phyloP scores from a whole-genome alignment of 2,329 filamentous ascomycete species.

The Pseudocercospora fijiensis region DNA sequence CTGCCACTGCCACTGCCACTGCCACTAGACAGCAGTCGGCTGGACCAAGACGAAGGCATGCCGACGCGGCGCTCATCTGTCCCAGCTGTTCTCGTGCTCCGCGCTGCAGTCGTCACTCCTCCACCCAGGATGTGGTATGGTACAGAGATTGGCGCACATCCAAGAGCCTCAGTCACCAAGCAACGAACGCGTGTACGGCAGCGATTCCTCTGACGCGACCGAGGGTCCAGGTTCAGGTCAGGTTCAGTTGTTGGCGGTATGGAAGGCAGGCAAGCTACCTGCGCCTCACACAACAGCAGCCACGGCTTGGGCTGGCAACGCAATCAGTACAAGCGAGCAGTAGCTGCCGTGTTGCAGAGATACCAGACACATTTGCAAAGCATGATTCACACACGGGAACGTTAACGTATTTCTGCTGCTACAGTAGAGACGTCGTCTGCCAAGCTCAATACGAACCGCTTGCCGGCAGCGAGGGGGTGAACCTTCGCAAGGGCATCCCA shows the following conservation, averaged over 20 bases:
- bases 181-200: conserved; percentile 5
- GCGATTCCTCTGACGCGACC: background rate
- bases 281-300: background rate
- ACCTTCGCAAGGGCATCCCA: conserved; percentile 1
- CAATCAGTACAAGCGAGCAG: conserved; percentile 1
- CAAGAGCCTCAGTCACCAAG: background rate
- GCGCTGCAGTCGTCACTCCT: conserved; percentile 1
- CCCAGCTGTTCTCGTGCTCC: background rate
- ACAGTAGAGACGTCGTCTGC: background rate
- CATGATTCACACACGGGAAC: background rate
- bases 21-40: conserved; percentile 33
- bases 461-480: conserved; percentile 2
- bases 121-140: conserved; percentile 1
- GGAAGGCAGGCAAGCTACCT: conserved; percentile 6
- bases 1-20: conserved; percentile 29
- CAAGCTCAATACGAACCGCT: conserved; percentile 8
- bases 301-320: conserved; percentile 7
- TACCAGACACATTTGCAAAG: background rate
- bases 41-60: conserved; percentile 38
- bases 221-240: background rate
- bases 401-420: conserved; percentile 5
- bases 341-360: background rate
- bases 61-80: conserved; percentile 3
- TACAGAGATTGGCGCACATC: conserved; percentile 1
- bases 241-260: background rate